phyloP scores from a whole-genome alignment of 208 protist genomes.

The Wallacemonas sp. region DNA sequence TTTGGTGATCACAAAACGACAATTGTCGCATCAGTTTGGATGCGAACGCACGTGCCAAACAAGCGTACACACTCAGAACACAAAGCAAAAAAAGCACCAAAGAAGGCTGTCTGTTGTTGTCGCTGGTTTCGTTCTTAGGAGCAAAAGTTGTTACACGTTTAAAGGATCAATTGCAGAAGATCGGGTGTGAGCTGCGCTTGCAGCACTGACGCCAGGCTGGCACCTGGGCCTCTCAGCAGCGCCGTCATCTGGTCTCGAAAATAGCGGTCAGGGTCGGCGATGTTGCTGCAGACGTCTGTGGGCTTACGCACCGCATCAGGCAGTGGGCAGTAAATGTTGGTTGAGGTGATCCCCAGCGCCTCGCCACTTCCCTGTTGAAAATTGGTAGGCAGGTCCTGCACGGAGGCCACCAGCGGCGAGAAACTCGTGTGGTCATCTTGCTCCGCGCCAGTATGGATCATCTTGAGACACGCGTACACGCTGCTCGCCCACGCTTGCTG shows the following conservation, averaged over 20 bases:
- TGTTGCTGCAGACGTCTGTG: constrained; percentile 63
- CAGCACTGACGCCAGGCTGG: constrained; percentile 34
- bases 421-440: constrained; percentile 82
- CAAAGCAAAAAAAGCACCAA: too few relatives aligned
- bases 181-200: constrained; percentile 40
- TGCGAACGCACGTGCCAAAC: too few relatives aligned
- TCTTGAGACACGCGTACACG: constrained; percentile 67
- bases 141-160: constrained; percentile 11
- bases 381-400: constrained; percentile 34
- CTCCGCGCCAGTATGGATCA: constrained; percentile 75
- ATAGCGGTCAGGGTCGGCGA: constrained; percentile 65
- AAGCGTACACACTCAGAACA: too few relatives aligned
- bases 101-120: background rate
- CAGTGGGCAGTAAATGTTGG: constrained; percentile 79
- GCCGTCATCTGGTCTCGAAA: constrained; percentile 61
- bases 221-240: constrained; percentile 46
- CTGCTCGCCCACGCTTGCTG: constrained; percentile 52
- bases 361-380: constrained; percentile 7
- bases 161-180: constrained; percentile 55
- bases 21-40: too few relatives aligned
- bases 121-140: background rate
- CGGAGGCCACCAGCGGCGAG: constrained; percentile 34
- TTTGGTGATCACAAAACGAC: too few relatives aligned
- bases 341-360: constrained; percentile 16
- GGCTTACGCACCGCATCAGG: constrained; percentile 59